Percentiles rank a stretch among this genome's conserved stretches.
phyloP scores from a whole-genome alignment of 768 basidiomycete genomes.

The Asterophora parasitica region DNA sequence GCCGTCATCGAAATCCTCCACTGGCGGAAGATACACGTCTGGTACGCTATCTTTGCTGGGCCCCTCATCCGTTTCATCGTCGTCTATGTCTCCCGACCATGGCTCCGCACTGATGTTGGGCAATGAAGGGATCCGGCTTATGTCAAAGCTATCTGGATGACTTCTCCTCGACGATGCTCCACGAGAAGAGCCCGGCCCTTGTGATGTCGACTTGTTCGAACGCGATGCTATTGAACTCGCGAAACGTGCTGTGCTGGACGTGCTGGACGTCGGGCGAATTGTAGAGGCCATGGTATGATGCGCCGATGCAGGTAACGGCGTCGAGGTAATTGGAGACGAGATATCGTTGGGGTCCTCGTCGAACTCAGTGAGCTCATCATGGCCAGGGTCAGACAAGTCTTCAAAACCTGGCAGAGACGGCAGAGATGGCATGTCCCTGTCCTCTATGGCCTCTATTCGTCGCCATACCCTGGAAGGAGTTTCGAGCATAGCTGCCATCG shows the following conservation, averaged over 20 bases:
- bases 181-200: conserved; percentile 25
- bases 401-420: conserved; percentile 74
- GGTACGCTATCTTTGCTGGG: conserved; percentile 49
- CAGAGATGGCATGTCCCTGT: conserved; percentile 74
- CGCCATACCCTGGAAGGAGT: conserved; percentile 85
- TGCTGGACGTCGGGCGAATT: conserved; percentile 41
- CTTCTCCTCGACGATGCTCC: conserved; percentile 29
- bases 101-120: conserved; percentile 33
- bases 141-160: conserved; percentile 51
- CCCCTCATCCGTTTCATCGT: conserved; percentile 31
- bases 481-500: conserved; percentile 56
- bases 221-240: conserved; percentile 45
- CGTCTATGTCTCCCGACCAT: conserved; percentile 29
- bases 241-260: conserved; percentile 46
- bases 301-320: conserved; percentile 45
- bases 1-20: conserved; percentile 36
- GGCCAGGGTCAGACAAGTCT: conserved; percentile 43
- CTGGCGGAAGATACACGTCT: conserved; percentile 47
- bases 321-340: conserved; percentile 60
- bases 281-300: conserved; percentile 43
- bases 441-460: conserved; percentile 73
- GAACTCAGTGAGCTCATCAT: conserved; percentile 26
- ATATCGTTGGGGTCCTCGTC: conserved; percentile 36
- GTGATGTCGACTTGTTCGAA: conserved; percentile 44
- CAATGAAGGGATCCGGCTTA: conserved; percentile 52